These are phyloP conservation scores for Aspergillus aculeatus DNA, from an alignment of 2,329 filamentous ascomycete genomes.

Conservation along the genomic window DNA sequence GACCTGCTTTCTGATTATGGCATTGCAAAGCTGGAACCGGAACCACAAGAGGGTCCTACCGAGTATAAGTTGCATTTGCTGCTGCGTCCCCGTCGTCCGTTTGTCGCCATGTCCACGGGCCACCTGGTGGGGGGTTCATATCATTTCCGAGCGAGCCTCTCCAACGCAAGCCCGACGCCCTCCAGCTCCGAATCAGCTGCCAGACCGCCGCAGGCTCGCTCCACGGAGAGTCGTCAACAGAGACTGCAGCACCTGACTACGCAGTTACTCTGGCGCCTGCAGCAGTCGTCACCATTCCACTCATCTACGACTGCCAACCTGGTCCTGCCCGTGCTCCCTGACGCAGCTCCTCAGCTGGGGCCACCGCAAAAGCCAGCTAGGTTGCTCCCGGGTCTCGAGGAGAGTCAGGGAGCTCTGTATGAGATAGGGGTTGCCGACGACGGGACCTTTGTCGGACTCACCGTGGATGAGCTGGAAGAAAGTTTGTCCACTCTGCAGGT, in stretches of 20 bases:
- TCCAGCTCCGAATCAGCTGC: constrained; percentile 32
- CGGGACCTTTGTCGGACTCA: constrained; percentile 82
- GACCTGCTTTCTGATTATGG: constrained; percentile 55
- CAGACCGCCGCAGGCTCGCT: constrained; percentile 47
- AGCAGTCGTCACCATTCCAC: constrained; percentile 92
- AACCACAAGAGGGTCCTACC: constrained; percentile 89
- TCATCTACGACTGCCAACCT: constrained; percentile 73
- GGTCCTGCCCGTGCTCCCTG: constrained; percentile 72
- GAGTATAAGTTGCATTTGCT: constrained; percentile 96
- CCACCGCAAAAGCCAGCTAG: constrained; percentile 53
- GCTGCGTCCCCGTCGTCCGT: constrained; percentile 72
- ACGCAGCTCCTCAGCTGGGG: constrained; percentile 59
- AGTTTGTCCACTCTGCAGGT: constrained; percentile 79
- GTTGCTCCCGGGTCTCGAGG: constrained; percentile 74
- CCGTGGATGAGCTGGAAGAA: constrained; percentile 87
- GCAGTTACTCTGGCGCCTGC: constrained; percentile 88
- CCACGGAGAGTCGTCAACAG: constrained; percentile 72
- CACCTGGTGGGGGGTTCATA: constrained; percentile 53
- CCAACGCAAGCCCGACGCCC: constrained; percentile 23
- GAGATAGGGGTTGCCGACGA: constrained; percentile 97
- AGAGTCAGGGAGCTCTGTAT: constrained; percentile 89
- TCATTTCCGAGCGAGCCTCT: constrained; percentile 39
- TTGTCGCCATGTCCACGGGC: constrained; percentile 68
- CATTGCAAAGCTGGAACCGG: constrained; percentile 76
- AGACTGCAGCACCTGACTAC: constrained; percentile 89